Base-by-base conservation (phyloP, 2,329 filamentous ascomycete species). In the Ophiosphaerella herpotricha region DNA sequence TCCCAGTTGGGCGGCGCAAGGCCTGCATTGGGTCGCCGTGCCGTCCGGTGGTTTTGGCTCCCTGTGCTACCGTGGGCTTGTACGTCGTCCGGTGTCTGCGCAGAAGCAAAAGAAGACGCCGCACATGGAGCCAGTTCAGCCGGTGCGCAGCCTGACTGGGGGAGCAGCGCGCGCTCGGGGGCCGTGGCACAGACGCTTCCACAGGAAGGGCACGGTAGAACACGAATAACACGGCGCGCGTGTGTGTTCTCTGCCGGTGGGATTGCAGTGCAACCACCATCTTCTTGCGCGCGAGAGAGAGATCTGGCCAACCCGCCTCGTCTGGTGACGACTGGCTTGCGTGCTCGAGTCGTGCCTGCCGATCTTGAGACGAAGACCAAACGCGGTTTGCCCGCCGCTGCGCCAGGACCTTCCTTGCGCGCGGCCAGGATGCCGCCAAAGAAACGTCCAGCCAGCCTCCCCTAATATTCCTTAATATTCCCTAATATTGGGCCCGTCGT, bases 361-460 rank as follows among this genome's bases (percentile, higher is more conserved):
- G 52, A 55, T 56, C 52, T 36, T 44, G 54, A 48, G 52, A 52
- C 50, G 21, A 32, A 52, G 39, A 34, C 48, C 48, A 55, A 41
- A 46, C 46, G 50, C 48, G 50, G 52, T 44, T 21, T 56, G 55
- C 55, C 55, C 54, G 43, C 39, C 36, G 45, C 37, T 41, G 33
- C 4, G 36, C 35, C 44, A 53, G 49, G 51, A 48, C 43, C 18
- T 24, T 35, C 52, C 52, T 60, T 45, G 51, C 42, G 13, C 3
- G n/a, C 8, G 32, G 21, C 18, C 29, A 18, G 45, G 55, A 40
- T 40, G 14, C 40, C 51, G 43, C 39, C 46, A 51, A 52, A 40
- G 50, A 48, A 37, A 24, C 33, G 33, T 32, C 31, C 18, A 18
- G 18, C 18, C 18, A 2, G 4, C 18, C 18, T 57, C 55, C 55